Percentiles rank a stretch among this genome's conserved stretches.
Conservation (phyloP, 176 grass and related monocot species). For the Ensete glaucum region DNA sequence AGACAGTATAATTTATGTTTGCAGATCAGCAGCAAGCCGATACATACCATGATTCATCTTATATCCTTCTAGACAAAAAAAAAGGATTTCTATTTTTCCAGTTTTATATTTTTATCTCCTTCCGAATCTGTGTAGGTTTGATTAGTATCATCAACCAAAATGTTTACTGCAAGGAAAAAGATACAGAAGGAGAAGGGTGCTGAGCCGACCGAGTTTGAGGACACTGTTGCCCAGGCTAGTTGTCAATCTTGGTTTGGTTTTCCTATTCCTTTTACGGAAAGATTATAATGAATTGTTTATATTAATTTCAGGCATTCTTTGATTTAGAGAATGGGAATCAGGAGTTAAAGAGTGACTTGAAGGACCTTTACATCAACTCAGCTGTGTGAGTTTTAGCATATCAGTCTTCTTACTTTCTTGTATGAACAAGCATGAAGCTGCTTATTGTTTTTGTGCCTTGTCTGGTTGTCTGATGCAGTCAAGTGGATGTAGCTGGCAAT, state of each 20-base stretch:
- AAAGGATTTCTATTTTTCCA: too few relatives aligned
- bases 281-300: neutral
- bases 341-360: conserved; percentile 9
- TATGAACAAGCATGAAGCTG: neutral
- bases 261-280: neutral
- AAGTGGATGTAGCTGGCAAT: neutral
- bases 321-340: conserved; percentile 9
- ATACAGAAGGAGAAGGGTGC: conserved; percentile 29
- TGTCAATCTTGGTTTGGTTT: neutral
- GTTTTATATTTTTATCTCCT: neutral
- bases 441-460: too few relatives aligned
- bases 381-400: neutral
- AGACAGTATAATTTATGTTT: too few relatives aligned
- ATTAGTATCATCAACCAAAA: neutral
- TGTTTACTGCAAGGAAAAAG: conserved; percentile 28
- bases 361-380: conserved; percentile 8
- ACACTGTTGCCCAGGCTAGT: conserved; percentile 19
- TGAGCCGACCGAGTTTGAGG: conserved; percentile 23
- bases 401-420: too few relatives aligned
- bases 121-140: neutral
- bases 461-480: neutral
- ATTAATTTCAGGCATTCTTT: conserved; percentile 1
- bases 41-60: too few relatives aligned
- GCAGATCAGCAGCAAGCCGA: too few relatives aligned
- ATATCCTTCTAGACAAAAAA: too few relatives aligned